Evolutionary conservation across 2,329 filamentous ascomycete genomes (phyloP), one percentile per base, ranked within the genome.

Genomic region (Penicillium sp.): DNA sequence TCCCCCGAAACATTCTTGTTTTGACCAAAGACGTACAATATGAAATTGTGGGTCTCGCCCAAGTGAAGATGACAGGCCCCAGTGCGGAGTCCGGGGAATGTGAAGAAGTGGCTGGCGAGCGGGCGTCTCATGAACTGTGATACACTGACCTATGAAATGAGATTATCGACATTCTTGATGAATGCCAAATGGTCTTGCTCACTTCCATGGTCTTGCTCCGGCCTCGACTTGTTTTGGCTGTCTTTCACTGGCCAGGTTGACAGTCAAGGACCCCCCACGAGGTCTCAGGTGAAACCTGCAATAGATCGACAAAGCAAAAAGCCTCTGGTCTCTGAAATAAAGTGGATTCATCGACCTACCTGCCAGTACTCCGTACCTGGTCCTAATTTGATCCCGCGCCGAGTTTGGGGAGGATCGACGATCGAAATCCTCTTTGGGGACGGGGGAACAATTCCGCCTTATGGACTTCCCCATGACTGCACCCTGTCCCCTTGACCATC

Each of bases 391-490:
- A 14, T 22, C 41, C 46, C 47, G 47, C 41, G 41, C 14, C 31
- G 12, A 33, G 22, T 38, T 12, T 19, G 31, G 38, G 29, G 39
- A 46, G 22, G 54, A 56, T 56, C 54, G 43, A 47, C 52, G 9
- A 25, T 3, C 14, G 29, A 3, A n/a, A 12, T 46, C 54, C 46
- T 41, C 12, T 55, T 50, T 42, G 44, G 54, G 40, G 52, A 38
- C 54, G 52, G 52, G 18, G 52, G 41, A 28, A 19, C 10, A 33
- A 11, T 36, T 36, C 54, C 52, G 54, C 36, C 29, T 40, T 29
- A 54, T 41, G 34, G 25, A 22, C 25, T 38, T 45, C 40, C 11
- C 33, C 11, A 30, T 30, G 16, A 36, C 10, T 16, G 9, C 1
- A 19, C 2, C 9, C 4, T 28, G 18, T 29, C 22, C 22, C 49